These are phyloP conservation scores for Spathaspora arborariae DNA, from an alignment of 805 yeast species.

Conservation along the genomic window DNA sequence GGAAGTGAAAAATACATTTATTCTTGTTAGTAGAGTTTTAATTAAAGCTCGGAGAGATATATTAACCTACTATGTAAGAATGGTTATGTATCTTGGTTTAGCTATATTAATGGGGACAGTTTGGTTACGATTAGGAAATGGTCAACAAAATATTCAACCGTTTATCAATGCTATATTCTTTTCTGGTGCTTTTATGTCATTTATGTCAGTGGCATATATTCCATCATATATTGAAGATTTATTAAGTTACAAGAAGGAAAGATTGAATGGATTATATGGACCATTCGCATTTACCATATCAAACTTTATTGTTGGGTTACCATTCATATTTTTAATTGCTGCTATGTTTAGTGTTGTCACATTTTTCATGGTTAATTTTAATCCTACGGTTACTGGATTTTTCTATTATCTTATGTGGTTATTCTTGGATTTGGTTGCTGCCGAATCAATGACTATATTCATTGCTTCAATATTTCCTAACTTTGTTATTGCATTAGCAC, in stretches of 20 bases:
- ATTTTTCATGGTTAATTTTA: constrained; percentile 31
- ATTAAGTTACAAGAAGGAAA: constrained; percentile 25
- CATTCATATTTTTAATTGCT: constrained; percentile 30
- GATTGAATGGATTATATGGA: constrained; percentile 36
- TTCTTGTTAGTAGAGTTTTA: constrained; percentile 22
- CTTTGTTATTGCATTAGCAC: constrained; percentile 36
- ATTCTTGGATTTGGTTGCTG: constrained; percentile 36
- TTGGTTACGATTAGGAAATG: constrained; percentile 22
- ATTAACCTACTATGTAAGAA: constrained; percentile 33
- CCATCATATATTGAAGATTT: constrained; percentile 37
- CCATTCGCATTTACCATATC: constrained; percentile 31
- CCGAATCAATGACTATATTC: constrained; percentile 37
- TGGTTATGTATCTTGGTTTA: constrained; percentile 36
- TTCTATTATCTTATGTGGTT: constrained; percentile 34
- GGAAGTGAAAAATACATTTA: constrained; percentile 11
- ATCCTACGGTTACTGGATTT: constrained; percentile 25
- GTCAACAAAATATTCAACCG: constrained; percentile 28
- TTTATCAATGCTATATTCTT: constrained; percentile 36
- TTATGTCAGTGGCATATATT: constrained; percentile 41
- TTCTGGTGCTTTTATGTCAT: constrained; percentile 44
- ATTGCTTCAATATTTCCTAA: constrained; percentile 30
- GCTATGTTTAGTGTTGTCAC: constrained; percentile 29
- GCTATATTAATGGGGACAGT: constrained; percentile 41
- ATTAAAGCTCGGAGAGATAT: constrained; percentile 32
- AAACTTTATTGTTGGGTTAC: constrained; percentile 33